Conservation (phyloP, 768 basidiomycete species). For the Hygrocybe punicea region DNA sequence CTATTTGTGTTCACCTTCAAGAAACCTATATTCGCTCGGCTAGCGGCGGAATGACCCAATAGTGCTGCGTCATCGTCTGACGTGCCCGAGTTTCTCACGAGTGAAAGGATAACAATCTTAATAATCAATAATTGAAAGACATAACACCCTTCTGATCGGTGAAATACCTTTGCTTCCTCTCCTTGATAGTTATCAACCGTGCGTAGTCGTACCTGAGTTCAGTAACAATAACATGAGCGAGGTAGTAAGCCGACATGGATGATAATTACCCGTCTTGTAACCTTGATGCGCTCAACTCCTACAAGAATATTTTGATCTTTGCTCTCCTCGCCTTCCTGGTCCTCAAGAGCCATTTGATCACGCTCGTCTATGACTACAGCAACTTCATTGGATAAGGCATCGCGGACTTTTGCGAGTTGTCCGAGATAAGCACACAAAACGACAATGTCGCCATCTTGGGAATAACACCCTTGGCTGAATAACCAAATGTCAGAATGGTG, state of each 20-base stretch:
- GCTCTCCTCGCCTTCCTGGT: constrained; percentile 44
- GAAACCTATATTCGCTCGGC: constrained; percentile 58
- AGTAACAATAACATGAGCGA: background rate
- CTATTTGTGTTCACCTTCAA: constrained; percentile 49
- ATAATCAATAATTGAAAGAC: background rate
- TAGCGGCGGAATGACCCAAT: background rate
- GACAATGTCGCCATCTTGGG: constrained; percentile 46
- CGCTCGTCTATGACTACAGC: constrained; percentile 67
- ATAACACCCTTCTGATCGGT: background rate
- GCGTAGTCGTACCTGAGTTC: constrained; percentile 56
- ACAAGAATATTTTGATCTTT: constrained; percentile 19
- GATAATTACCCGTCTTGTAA: constrained; percentile 49
- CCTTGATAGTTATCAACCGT: constrained; percentile 82
- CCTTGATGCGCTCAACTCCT: constrained; percentile 45
- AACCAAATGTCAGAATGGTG: background rate
- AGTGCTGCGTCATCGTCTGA: constrained; percentile 36
- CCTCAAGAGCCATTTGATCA: constrained; percentile 58
- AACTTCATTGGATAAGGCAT: constrained; percentile 43
- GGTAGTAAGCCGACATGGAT: background rate
- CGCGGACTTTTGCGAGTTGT: constrained; percentile 41
- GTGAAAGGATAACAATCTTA: constrained; percentile 67
- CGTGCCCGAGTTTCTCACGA: constrained; percentile 65
- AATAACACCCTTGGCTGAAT: constrained; percentile 43
- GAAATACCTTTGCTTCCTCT: constrained; percentile 55
- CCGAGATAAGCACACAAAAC: constrained; percentile 49